Conservation (phyloP, 2,329 filamentous ascomycete genomes). For the Coniosporium tulheliwenetii region DNA sequence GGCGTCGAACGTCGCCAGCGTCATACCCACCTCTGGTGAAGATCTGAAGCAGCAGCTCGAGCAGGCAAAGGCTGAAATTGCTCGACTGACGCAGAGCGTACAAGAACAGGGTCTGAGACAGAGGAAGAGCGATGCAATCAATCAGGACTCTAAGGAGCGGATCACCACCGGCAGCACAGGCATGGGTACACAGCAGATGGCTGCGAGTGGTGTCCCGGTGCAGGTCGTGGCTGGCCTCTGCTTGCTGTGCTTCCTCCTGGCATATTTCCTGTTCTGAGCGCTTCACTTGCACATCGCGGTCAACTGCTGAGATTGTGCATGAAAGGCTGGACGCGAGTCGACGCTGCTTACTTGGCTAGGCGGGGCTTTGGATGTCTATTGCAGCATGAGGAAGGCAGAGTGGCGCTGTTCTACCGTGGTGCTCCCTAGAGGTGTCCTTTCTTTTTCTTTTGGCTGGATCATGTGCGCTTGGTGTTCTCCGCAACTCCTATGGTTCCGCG, state of each 20-base stretch:
- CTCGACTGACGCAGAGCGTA: slow-evolving; percentile 46
- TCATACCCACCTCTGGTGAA: slow-evolving; percentile 33
- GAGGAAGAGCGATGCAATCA: slow-evolving; percentile 48
- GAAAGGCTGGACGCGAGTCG: too few relatives aligned
- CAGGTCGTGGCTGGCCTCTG: slow-evolving; percentile 73
- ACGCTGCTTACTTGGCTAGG: too few relatives aligned
- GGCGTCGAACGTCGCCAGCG: slow-evolving; percentile 32
- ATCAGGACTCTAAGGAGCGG: slow-evolving; percentile 34
- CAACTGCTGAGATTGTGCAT: too few relatives aligned
- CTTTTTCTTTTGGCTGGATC: too few relatives aligned
- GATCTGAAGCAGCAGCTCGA: slow-evolving; percentile 59
- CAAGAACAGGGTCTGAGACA: slow-evolving; percentile 60
- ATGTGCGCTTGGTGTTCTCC: too few relatives aligned
- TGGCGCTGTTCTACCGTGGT: too few relatives aligned
- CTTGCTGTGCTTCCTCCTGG: slow-evolving; percentile 79
- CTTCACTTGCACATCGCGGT: too few relatives aligned
- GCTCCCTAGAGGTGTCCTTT: too few relatives aligned
- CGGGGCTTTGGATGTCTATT: too few relatives aligned
- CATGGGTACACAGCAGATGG: slow-evolving; percentile 35
- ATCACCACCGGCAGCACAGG: slow-evolving; percentile 37
- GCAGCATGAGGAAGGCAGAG: too few relatives aligned
- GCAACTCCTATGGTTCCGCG: too few relatives aligned
- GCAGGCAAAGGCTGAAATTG: slow-evolving; percentile 60
- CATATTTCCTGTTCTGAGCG: slow-evolving; percentile 84
- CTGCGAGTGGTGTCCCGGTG: slow-evolving; percentile 65